Evolutionary conservation across 495 filamentous ascomycete genomes (phyloP), one percentile per base, ranked within the genome.

Genomic region (Cercophora sp.): DNA sequence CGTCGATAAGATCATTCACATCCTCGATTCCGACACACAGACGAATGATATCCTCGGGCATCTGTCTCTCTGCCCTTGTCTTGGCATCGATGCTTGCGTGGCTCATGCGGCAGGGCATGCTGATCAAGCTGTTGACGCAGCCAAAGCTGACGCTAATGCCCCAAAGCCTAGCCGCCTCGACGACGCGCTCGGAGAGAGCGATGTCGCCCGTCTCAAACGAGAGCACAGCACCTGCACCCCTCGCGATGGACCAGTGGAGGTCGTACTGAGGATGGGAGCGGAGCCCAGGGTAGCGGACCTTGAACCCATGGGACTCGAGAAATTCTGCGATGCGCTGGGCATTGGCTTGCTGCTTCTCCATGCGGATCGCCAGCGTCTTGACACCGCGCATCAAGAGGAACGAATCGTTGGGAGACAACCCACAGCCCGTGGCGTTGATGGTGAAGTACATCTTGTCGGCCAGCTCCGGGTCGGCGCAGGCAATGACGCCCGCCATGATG

Each of bases 81-180:
- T 93, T 92, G 54, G 86, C 87, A 68, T 97, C 94, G 67, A 98
- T 98, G 65, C 91, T 96, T 18, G 93, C 93, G 74, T 98, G 93
- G 70, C 94, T 97, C 93, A 98, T 98, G 54, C 88, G 89, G 60
- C 93, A 98, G 9, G 93, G 93, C 93, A 98, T 96, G 71, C 90
- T 96, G 69, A 98, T 98, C 70, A 98, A 68, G 71, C 88, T 93
- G 70, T 98, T 98, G 37, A 98, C 94, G 69, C 94, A 96, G 29
- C 93, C 93, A 66, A 98, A 98, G 58, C 88, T 93, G 47, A 98
- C 93, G 55, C 86, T 90, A 56, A 98, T 98, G 16, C 86, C 90
- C 86, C 91, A 98, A 22, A 98, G 72, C 57, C 87, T 80, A 3
- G 93, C 88, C 29, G 85, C 85, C 73, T 96, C 94, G 2, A 98